These are phyloP conservation scores for Rhypophila decipiens DNA, from an alignment of 495 filamentous ascomycete genomes.

Conservation along the genomic window DNA sequence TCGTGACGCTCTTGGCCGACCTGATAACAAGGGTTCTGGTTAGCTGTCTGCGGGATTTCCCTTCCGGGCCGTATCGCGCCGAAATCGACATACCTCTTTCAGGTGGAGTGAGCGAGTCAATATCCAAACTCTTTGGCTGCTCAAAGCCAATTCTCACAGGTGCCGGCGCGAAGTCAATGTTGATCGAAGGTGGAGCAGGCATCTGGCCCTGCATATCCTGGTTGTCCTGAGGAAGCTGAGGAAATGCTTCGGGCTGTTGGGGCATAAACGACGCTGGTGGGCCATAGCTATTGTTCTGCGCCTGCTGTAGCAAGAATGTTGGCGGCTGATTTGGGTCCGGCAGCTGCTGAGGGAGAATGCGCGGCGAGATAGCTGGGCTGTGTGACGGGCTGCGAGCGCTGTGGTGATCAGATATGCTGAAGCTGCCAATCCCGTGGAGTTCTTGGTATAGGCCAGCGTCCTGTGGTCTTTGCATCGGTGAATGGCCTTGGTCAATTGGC, in stretches of 20 bases:
- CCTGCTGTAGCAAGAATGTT: conserved; percentile 47
- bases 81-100: conserved; percentile 67
- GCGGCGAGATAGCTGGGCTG: conserved; percentile 81
- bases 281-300: conserved; percentile 41
- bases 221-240: conserved; percentile 40
- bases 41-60: no score
- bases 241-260: conserved; percentile 51
- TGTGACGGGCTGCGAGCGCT: conserved; percentile 68
- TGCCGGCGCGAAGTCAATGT: conserved; percentile 81
- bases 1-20: conserved; percentile 43
- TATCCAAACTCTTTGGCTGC: conserved; percentile 59
- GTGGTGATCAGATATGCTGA: conserved; percentile 72
- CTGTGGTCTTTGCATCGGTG: conserved; percentile 72
- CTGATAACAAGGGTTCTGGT: no score
- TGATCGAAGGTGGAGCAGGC: conserved; percentile 82
- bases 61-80: no score
- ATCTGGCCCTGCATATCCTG: conserved; percentile 53
- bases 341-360: conserved; percentile 66
- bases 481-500: conserved; percentile 60
- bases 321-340: conserved; percentile 40
- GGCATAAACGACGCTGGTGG: conserved; percentile 51
- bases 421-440: conserved; percentile 67
- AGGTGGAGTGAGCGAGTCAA: conserved; percentile 78
- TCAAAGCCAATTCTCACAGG: conserved; percentile 66
- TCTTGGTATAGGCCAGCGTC: conserved; percentile 70